Evolutionary conservation across 495 filamentous ascomycete genomes (phyloP), one percentile per base, ranked within the genome.

Genomic region (Aspergillus leporis): DNA sequence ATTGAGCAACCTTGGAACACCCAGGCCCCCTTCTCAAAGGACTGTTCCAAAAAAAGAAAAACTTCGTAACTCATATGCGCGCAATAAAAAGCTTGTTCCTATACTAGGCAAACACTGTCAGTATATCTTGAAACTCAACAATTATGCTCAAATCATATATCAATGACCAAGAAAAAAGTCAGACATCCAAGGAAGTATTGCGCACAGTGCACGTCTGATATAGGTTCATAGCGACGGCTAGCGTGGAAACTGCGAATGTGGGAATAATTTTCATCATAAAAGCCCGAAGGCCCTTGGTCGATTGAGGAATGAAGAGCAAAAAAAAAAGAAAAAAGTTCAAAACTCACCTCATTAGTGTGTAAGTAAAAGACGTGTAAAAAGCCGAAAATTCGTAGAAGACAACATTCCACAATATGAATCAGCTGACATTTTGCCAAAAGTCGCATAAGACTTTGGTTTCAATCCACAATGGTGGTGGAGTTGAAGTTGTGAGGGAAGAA

Each of bases 181-280:
- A 80, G 75, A 80, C 77, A 80, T 80, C 77, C 77, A 80, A 80
- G 77, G 76, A 80, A 80, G 77, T 67, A 66, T 67, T 68, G 68
- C 77, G 76, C 76, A 67, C 77, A 80, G 55, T 56, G 70, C 68
- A 65, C 70, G 72, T 73, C 76, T 74, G 60, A 68, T 56, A 63
- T 77, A 67, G 76, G 76, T 80, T 79, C 76, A 72, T 58, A 66
- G 61, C 75, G 74, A 78, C 72, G 75, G 63, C 77, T 79, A 75
- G 76, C 76, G 77, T 80, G 75, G 73, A 80, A 80, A 78, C 77
- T 80, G 77, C 77, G 77, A 80, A 80, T 79, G 75, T 77, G 77
- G 70, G 78, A 72, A 66, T 31, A 51, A 30, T 74, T 80, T 78
- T 80, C 76, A 80, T 80, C 77, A 77, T 79, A 68, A 65, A 55